phyloP scores from a whole-genome alignment of 805 yeast species.

The Candida chilensis region DNA sequence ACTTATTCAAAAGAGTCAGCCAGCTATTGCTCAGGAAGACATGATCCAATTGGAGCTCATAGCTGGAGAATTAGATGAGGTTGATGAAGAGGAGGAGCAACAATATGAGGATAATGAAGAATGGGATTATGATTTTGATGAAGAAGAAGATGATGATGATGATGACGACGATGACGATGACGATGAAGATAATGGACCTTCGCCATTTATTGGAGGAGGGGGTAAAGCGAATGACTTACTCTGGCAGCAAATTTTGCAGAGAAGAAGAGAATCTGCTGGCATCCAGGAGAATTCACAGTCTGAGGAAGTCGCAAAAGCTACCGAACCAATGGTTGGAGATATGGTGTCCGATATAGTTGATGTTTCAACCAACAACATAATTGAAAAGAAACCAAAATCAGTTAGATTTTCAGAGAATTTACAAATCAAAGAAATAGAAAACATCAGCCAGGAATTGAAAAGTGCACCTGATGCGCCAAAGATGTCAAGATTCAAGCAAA shows the following conservation, averaged over 20 bases:
- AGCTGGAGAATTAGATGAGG: conserved; percentile 35
- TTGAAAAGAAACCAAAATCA: conserved; percentile 16
- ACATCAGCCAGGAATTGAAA: conserved; percentile 39
- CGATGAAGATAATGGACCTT: conserved; percentile 10
- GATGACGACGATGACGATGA: conserved; percentile 14
- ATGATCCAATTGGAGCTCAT: conserved; percentile 43
- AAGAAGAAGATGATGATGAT: conserved; percentile 6
- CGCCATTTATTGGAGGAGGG: conserved; percentile 8
- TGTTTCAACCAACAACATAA: neutral
- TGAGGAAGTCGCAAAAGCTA: neutral
- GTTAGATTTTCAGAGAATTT: conserved; percentile 46
- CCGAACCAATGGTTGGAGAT: neutral
- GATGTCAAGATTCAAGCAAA: conserved; percentile 10
- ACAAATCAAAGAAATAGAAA: conserved; percentile 52
- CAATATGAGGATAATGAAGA: conserved; percentile 21
- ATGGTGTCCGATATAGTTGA: neutral
- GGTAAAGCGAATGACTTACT: conserved; percentile 21
- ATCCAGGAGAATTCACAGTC: too few relatives aligned
- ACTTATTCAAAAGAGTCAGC: conserved; percentile 2
- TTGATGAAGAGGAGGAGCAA: conserved; percentile 12
- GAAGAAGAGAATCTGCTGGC: too few relatives aligned
- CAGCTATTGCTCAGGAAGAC: conserved; percentile 32
- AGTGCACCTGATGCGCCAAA: conserved; percentile 2
- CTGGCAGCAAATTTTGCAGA: conserved; percentile 33
- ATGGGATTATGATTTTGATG: conserved; percentile 20